These are phyloP conservation scores for Phialophora chinensis DNA, from an alignment of 2,329 filamentous ascomycete genomes.

Conservation along the genomic window DNA sequence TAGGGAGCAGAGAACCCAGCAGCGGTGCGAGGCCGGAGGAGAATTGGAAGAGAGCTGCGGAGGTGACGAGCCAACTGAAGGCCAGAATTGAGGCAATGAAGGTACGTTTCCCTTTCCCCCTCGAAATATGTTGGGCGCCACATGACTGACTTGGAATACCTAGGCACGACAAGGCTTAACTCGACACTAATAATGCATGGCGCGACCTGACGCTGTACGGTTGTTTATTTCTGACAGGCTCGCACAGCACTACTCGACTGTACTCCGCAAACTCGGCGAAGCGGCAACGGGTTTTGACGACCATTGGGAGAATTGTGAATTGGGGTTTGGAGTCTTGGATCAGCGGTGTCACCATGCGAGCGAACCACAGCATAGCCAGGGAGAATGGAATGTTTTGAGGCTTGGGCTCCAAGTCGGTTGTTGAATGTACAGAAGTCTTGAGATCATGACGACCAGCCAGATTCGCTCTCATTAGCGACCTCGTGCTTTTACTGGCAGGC, in stretches of 20 bases:
- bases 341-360: constrained; percentile 1
- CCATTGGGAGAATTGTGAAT: background rate
- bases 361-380: constrained; percentile 10
- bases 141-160: constrained; percentile 22
- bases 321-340: constrained; percentile 2
- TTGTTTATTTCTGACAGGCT: background rate
- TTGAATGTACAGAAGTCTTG: constrained; percentile 9
- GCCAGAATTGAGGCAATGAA: constrained; percentile 99
- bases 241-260: background rate
- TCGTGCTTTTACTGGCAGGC: background rate
- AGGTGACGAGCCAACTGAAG: constrained; percentile 97
- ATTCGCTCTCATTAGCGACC: background rate
- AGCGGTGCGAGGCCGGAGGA: constrained; percentile 66
- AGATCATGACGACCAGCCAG: background rate
- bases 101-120: constrained; percentile 51
- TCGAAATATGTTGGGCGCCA: background rate
- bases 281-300: background rate
- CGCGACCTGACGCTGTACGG: background rate
- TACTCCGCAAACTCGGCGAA: background rate
- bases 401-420: background rate
- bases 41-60: constrained; percentile 95
- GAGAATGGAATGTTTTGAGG: background rate
- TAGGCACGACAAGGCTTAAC: constrained; percentile 54
- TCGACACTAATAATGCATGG: constrained; percentile 28
- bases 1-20: constrained; percentile 41